Base-by-base conservation (phyloP, 2,329 filamentous ascomycete species). In the Clonostachys chloroleuca region DNA sequence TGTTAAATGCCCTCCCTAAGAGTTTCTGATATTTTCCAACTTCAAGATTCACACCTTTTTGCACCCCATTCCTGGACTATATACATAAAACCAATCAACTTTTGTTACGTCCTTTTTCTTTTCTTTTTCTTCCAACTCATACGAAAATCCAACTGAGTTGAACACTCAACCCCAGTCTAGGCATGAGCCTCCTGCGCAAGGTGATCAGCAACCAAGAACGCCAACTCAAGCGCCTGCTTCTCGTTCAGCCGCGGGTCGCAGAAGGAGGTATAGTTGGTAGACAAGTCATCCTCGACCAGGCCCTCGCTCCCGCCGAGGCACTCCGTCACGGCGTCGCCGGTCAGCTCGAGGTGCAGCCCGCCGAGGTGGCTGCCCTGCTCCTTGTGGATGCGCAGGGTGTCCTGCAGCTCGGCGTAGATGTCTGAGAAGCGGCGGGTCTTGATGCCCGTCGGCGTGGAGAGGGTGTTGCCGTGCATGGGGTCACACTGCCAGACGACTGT, bases 401-500 rank as follows among this genome's bases (percentile, higher is more conserved):
- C 83, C 51, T 85, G 82, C 40, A 99, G 78, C 73, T 99, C 94
- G 2, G 81, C 81, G 63, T 96, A 85, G 58, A 99, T 96, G 63
- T 94, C 87, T 52, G 81, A 81, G 75, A 99, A 99, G 47, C 87
- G 86, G 14, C 94, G 82, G 2, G 94, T 99, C 75, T 99, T 99
- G 70, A 96, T 82, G 24, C 91, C 91, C 0, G 80, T 73, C 0
- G 81, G 78, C 0, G 89, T 92, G 17, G 80, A 78, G 40, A 77
- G 71, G 36, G 83, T 86, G 68, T 87, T 87, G 52, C 94, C 94
- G 69, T 99, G 94, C 94, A 99, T 99, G 18, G 94, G 94, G 68
- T 99, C 94, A 70, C 92, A 97, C 71, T 97, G 94, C 92, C 92
- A 97, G 57, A 96, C 89, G 5, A 95, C 90, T 18, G 67, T 70